These are phyloP conservation scores for Hirsutella minnesotensis DNA, from an alignment of 2,329 filamentous ascomycete species.

Conservation along the genomic window DNA sequence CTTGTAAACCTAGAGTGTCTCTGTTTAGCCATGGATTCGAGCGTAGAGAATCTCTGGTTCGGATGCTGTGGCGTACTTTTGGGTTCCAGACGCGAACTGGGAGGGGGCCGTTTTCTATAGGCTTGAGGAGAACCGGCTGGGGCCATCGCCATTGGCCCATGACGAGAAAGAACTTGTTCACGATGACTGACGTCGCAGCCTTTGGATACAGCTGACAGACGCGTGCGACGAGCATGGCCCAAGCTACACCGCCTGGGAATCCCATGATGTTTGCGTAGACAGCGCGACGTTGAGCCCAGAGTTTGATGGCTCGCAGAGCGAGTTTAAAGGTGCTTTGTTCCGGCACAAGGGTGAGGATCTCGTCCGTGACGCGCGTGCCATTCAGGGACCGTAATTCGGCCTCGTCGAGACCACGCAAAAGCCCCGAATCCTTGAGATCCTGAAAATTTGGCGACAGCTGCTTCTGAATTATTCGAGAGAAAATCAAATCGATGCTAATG, in stretches of 20 bases:
- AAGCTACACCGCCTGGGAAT: slow-evolving; percentile 92
- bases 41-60: background rate
- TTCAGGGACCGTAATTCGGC: slow-evolving; percentile 82
- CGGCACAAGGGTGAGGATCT: slow-evolving; percentile 80
- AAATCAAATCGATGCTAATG: slow-evolving; percentile 92
- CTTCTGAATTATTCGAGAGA: slow-evolving; percentile 60
- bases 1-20: slow-evolving; percentile 50
- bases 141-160: slow-evolving; percentile 92
- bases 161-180: slow-evolving; percentile 89
- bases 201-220: slow-evolving; percentile 95
- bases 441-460: slow-evolving; percentile 56
- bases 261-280: slow-evolving; percentile 96
- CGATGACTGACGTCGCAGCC: slow-evolving; percentile 76
- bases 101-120: slow-evolving; percentile 70
- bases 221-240: slow-evolving; percentile 93
- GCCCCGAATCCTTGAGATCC: slow-evolving; percentile 68
- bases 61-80: slow-evolving; percentile 39
- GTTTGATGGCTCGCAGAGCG: slow-evolving; percentile 82
- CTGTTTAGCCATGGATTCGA: slow-evolving; percentile 6
- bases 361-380: slow-evolving; percentile 86
- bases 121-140: slow-evolving; percentile 80
- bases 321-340: slow-evolving; percentile 82
- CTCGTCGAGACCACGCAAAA: slow-evolving; percentile 79
- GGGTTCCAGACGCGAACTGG: slow-evolving; percentile 92
- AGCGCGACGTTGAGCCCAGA: slow-evolving; percentile 87